A percentile compares a stretch with the other conserved stretches of the same genome.
Evolutionary conservation across 345 rosid species (phyloP).

Genomic region (Pugionium cornutum): DNA sequence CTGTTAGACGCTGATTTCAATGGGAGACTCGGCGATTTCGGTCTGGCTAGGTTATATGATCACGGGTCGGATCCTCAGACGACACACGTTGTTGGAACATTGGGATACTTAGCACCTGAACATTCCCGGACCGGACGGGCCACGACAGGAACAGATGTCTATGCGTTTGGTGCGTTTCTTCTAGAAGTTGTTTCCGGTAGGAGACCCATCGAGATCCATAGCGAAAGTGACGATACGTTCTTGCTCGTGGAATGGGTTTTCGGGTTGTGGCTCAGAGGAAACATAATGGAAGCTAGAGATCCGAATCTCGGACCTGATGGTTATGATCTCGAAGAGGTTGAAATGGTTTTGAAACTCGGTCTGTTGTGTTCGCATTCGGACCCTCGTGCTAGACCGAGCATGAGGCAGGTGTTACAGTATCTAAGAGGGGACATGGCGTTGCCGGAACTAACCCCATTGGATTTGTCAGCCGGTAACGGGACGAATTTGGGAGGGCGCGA

Average conservation of each 20-base stretch:
- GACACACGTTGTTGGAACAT: constrained; percentile 56
- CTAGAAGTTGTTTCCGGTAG: constrained; percentile 63
- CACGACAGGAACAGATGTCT: constrained; percentile 53
- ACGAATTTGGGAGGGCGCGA: constrained; percentile 33
- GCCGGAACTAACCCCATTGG: constrained; percentile 29
- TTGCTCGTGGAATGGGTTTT: constrained; percentile 55
- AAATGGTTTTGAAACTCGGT: constrained; percentile 59
- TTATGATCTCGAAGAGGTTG: constrained; percentile 47
- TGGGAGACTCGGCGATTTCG: constrained; percentile 64
- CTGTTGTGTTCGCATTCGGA: constrained; percentile 55
- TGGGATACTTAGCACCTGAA: constrained; percentile 72
- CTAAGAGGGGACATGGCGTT: constrained; percentile 43
- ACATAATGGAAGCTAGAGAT: constrained; percentile 48
- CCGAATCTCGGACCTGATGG: constrained; percentile 42
- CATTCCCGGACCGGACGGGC: constrained; percentile 55
- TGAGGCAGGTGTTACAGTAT: constrained; percentile 57
- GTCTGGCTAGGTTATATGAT: constrained; percentile 61
- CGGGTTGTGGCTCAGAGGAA: constrained; percentile 41
- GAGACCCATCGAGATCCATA: constrained; percentile 47
- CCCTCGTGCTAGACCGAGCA: constrained; percentile 54
- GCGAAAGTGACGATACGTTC: constrained; percentile 27
- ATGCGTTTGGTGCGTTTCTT: constrained; percentile 61
- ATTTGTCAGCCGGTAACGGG: constrained; percentile 20
- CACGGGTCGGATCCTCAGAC: constrained; percentile 64
- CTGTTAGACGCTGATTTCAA: constrained; percentile 56